Evolutionary conservation across 345 rosid genomes (phyloP).

Genomic region (Abelmoschus esculentus): DNA sequence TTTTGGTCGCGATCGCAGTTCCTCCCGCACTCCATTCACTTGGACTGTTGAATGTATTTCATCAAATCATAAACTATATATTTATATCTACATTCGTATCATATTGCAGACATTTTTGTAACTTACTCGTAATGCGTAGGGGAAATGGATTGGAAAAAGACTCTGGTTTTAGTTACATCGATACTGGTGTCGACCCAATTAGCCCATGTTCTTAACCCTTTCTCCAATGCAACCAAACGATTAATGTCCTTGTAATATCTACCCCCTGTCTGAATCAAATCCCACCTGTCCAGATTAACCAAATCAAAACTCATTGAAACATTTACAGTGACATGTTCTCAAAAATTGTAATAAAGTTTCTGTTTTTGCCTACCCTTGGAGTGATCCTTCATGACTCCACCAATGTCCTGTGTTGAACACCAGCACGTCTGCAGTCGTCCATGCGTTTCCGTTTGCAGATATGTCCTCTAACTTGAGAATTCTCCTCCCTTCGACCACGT

Average conservation of each 20-base stretch:
- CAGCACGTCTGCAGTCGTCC: conserved; percentile 61
- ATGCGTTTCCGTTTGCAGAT: conserved; percentile 53
- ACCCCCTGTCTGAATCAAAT: conserved; percentile 71
- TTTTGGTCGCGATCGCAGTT: conserved; percentile 29
- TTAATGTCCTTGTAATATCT: conserved; percentile 74
- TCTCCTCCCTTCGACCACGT: conserved; percentile 55
- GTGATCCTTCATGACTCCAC: conserved; percentile 79
- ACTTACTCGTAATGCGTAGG: conserved; percentile 83
- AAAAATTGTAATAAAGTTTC: too few species aligned
- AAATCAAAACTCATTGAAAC: neutral
- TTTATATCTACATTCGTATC: too few species aligned
- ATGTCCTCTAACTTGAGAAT: conserved; percentile 60
- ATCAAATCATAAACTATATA: neutral
- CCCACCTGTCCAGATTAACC: conserved; percentile 61
- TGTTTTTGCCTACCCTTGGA: conserved; percentile 47
- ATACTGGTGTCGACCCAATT: conserved; percentile 58
- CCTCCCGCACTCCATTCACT: conserved; percentile 61
- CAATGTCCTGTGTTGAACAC: conserved; percentile 91
- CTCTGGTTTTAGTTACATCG: conserved; percentile 43
- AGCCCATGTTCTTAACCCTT: conserved; percentile 80
- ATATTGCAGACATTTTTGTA: too few species aligned
- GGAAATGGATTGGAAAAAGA: conserved; percentile 77
- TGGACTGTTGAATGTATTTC: conserved; percentile 36
- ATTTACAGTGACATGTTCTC: too few species aligned
- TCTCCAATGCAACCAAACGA: conserved; percentile 64